Percentiles rank a stretch among this genome's conserved stretches.
phyloP scores from a whole-genome alignment of 2,329 filamentous ascomycete genomes.

The Scolecobasidium constrictum region DNA sequence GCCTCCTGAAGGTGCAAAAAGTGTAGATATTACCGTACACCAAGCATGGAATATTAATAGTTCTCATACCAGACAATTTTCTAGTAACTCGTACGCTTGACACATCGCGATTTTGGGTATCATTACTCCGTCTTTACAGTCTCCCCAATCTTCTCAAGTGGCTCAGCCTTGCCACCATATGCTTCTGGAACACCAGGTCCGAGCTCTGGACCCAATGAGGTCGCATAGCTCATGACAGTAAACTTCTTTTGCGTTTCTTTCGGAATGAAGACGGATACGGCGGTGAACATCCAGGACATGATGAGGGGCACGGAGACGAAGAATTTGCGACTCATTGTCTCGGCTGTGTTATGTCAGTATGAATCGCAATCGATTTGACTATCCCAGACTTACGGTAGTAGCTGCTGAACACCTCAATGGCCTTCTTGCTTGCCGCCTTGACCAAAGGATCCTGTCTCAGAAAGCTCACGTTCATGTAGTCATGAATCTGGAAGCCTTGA shows the following conservation, averaged over 20 bases:
- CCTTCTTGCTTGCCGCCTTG: slow-evolving; percentile 66
- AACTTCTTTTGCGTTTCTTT: slow-evolving; percentile 40
- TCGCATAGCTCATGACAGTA: slow-evolving; percentile 45
- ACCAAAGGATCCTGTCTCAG: slow-evolving; percentile 68
- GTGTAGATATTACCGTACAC: too few species aligned
- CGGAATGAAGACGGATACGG: slow-evolving; percentile 34
- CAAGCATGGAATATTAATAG: too few species aligned
- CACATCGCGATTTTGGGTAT: too few species aligned
- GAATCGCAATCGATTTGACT: too few species aligned
- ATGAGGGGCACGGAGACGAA: slow-evolving; percentile 87
- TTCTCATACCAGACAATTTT: too few species aligned
- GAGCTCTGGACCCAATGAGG: slow-evolving; percentile 54
- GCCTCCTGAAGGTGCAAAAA: neutral
- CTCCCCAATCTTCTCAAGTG: slow-evolving; percentile 33
- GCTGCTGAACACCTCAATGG: slow-evolving; percentile 68
- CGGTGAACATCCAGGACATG: slow-evolving; percentile 64
- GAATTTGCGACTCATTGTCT: slow-evolving; percentile 83
- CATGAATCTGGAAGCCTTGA: slow-evolving; percentile 86
- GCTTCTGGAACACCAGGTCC: slow-evolving; percentile 56
- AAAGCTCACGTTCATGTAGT: slow-evolving; percentile 83
- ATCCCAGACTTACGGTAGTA: slow-evolving; percentile 58
- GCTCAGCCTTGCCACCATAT: slow-evolving; percentile 65
- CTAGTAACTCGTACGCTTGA: too few species aligned
- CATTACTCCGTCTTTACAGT: slow-evolving; percentile 26
- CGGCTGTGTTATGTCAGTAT: slow-evolving; percentile 43